Evolutionary conservation across 768 basidiomycete genomes (phyloP), one percentile per base, ranked within the genome.

Genomic region (Lentinula aciculospora): DNA sequence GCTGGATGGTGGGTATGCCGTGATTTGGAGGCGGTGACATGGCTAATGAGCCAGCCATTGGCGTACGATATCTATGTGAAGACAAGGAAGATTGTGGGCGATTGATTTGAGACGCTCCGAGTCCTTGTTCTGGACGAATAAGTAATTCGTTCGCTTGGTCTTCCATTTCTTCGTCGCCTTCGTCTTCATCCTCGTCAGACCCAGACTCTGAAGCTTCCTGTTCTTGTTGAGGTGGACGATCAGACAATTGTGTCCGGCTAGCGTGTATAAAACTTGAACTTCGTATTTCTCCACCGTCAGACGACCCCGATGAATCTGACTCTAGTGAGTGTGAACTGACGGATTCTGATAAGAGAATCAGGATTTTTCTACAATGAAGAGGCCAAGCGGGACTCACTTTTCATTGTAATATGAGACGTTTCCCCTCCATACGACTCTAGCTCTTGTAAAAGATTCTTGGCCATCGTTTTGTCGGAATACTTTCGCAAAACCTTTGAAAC

Each of bases 401-500:
- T 89, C 64, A 83, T 73, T 29, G 85, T 77, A 28, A 88, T 74
- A 64, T 85, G 82, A 21, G 77, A 73, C 19, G 85, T 80, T 66
- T 88, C 85, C 29, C 83, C 83, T n/a, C 80, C 80, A 64, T 84
- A 92, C 13, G 88, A 83, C 62, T 88, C 87, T 21, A 94, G 71
- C 71, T 94, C 92, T 60, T 83, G 76, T 12, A 91, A 84, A 34
- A 92, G 78, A 63, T 86, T 82, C 71, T 74, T 81, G 34, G 92
- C 90, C 23, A 84, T 74, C 0, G 89, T 91, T 68, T 86, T 89
- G 65, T 92, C 90, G 0, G 92, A 89, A 65, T 94, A 92, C 68
- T 85, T 89, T 60, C 85, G 77, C 59, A 94, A 72, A 19, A 89
- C 85, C 92, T 94, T 61, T 48, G 21, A n/a, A 55, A 53, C n/a